Base-by-base conservation (phyloP, 768 basidiomycete genomes). In the Psilocybe cubensis region DNA sequence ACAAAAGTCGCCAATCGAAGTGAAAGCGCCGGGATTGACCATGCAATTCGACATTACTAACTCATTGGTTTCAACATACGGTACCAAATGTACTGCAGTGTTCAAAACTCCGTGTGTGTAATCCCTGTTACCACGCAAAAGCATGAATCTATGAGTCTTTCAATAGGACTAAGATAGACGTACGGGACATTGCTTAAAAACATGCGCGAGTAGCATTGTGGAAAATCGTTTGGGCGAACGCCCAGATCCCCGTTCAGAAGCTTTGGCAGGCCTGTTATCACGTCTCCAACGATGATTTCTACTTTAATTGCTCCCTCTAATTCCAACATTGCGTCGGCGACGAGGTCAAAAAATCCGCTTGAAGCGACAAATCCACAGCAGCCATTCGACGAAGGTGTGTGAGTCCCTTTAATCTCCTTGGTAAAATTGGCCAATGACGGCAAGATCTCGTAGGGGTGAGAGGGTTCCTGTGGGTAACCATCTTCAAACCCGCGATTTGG, bases 171-270 rank as follows among this genome's bases (percentile, higher is more conserved):
- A 21, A 56, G n/a, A n/a, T n/a, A 29, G 12, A 56, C 62, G 52
- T 48, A 66, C 63, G 65, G 65, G 27, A 63, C 60, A 44, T 66
- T 66, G 46, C 61, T 66, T 35, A 66, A 27, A 41, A 60, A 66
- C 55, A 66, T 61, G 6, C 62, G 49, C 3, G 60, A 51, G 38
- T 61, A 66, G 25, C 48, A 52, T 38, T 53, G 61, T 1, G 65
- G 65, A 23, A 62, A 59, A 4, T 33, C 41, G 3, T 45, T 29
- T 18, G 62, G 62, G 3, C 65, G 35, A 7, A 41, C 29, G 3
- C 58, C 65, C 23, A 66, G 28, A 20, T 66, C 65, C 11, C 62
- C 65, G 4, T 11, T 40, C 17, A 63, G 41, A 9, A 66, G 56
- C 38, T 49, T 61, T 12, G 62, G 33, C 3, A 66, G 21, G 1